Evolutionary conservation across 768 basidiomycete genomes (phyloP), one percentile per base, ranked within the genome.

Genomic region (Auricularia cornea): DNA sequence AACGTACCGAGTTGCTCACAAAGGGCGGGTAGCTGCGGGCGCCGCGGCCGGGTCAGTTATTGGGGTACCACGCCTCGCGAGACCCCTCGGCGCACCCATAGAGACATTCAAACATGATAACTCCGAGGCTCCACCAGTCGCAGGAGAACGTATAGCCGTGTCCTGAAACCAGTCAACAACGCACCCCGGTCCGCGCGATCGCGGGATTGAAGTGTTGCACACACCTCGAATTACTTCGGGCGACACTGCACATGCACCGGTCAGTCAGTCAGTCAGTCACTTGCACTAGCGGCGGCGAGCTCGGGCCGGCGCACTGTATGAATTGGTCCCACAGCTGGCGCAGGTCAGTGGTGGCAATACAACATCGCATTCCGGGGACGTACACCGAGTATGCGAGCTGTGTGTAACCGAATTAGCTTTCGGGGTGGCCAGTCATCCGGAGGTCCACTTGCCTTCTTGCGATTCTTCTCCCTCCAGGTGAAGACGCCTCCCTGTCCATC

Each of bases 41-140:
- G 10, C 44, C 35, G 26, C 28, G 23, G n/a, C n/a, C n/a, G n/a
- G n/a, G 33, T 32, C 23, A 52, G 51, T 20, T 44, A 54, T n/a
- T 23, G 61, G 20, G 14, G 12, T 28, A 3, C n/a, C 14, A 14
- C 23, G 33, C 35, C 32, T 3, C 30, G 51, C 31, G 18, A 12
- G 60, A 29, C 54, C 11, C 12, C 54, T 29, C 26, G 28, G 28
- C 16, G 54, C 62, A 92, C 89, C 90, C 92, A 70, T 94, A 95
- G 73, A 97, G 79, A 72, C 92, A 94, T 74, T 98, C 94, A 70
- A 89, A 98, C 87, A 94, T 91, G 73, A 99, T 98, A 62, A 97
- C 90, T 14, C 94, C 95, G 56, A 98, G 83, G 76, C 90, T 93
- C 96, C 96, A 99, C 94, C 94, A 98, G 72, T 98, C 96, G 72